Evolutionary conservation across 2,329 filamentous ascomycete species (phyloP), one percentile per base, ranked within the genome.

Genomic region (Dendryphion nanum): DNA sequence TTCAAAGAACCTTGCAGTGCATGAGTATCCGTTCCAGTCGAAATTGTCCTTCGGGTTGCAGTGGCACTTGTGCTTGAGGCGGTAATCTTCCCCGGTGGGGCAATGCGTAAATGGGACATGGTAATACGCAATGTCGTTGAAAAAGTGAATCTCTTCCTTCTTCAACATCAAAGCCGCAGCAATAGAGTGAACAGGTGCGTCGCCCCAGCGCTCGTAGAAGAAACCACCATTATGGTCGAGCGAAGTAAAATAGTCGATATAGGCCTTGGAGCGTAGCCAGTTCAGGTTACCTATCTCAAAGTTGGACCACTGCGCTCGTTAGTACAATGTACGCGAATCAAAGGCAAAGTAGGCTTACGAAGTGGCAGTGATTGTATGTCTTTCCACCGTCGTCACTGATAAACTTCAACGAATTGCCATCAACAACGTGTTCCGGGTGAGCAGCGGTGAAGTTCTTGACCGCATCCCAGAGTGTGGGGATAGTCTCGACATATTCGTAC

Each of bases 21-120:
- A 97, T 65, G 89, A 95, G 67, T 96, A 97, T 36, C 87, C 86
- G 70, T 95, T 96, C 94, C 94, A 98, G 70, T 98, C 93, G 75
- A 98, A 98, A 74, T 98, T 98, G 43, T 97, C 87, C 59, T 85
- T 83, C 6, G 93, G 91, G 61, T 98, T 89, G 72, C 93, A 98
- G 68, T 90, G 85, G 69, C 93, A 98, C 64, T 87, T 90, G 51
- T 91, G 81, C 51, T 95, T 85, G 38, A 90, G 68, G 49, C 90
- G 82, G 37, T 79, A 81, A 70, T 95, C 78, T 70, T 97, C 89
- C 38, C 85, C 86, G 1, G 89, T 95, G 2, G 93, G 93, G 69
- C 93, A 98, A 70, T 98, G 93, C 4, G 90, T 97, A 66, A 98
- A 98, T 16, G 93, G 93, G 17, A 96, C 86, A 64, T 98, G 93